A percentile compares a stretch with the other conserved stretches of the same genome.
Evolutionary conservation across 208 protist species (phyloP).

Genomic region (Crithidia bombi): DNA sequence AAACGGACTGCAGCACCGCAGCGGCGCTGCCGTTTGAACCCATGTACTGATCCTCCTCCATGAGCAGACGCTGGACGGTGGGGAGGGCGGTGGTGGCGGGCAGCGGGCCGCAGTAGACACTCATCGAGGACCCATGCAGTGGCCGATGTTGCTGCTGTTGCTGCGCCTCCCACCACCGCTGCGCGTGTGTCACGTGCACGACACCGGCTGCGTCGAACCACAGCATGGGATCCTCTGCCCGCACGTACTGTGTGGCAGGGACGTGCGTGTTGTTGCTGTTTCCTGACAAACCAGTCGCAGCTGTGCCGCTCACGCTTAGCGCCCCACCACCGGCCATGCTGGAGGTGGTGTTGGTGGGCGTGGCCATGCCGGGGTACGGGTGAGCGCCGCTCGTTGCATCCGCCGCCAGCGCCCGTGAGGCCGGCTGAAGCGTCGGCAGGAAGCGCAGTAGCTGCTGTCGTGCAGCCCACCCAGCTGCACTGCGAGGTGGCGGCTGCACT

Average conservation of each 20-base stretch:
- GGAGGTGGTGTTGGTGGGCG: background rate
- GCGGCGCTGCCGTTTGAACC: conserved; percentile 29
- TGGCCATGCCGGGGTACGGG: background rate
- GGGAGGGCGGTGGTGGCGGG: conserved; percentile 47
- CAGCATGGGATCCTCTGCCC: conserved; percentile 29
- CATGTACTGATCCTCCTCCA: conserved; percentile 30
- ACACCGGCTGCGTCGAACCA: conserved; percentile 28
- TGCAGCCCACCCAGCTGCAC: conserved; percentile 6
- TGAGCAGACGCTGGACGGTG: conserved; percentile 42
- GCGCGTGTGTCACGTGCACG: conserved; percentile 16
- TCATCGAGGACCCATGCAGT: background rate
- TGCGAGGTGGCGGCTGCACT: conserved; percentile 19
- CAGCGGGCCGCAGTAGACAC: conserved; percentile 35
- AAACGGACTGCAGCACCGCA: conserved; percentile 20
- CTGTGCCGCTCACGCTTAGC: background rate
- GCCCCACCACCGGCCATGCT: background rate
- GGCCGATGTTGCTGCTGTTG: conserved; percentile 14
- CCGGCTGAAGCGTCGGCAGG: conserved; percentile 22
- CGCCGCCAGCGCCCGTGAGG: conserved; percentile 5
- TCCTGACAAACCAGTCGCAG: background rate
- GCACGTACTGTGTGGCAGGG: conserved; percentile 33
- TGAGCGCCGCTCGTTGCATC: background rate
- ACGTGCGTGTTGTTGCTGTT: background rate
- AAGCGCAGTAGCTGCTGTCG: conserved; percentile 33
- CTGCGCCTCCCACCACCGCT: conserved; percentile 23